Base-by-base conservation (phyloP, 139 green algal species). In the Micractinium sp. region DNA sequence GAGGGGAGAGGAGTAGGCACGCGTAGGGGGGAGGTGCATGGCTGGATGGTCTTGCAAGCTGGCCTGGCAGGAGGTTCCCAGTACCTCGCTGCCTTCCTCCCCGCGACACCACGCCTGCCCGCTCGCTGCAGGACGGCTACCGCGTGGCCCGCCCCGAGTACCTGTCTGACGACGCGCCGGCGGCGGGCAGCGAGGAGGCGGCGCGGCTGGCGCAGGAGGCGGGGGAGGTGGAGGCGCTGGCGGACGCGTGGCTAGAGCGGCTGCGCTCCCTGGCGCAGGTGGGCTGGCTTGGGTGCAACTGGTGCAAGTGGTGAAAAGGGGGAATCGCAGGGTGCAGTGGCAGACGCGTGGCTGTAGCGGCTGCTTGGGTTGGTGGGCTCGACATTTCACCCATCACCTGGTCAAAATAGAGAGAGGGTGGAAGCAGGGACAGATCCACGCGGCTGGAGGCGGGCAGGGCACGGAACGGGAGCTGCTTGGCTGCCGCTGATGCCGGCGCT, bases 41-140 rank as follows among this genome's bases (percentile, higher is more conserved):
- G n/a, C 31, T 81, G 18, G 15, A n/a, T n/a, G n/a, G n/a, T n/a
- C n/a, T n/a, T n/a, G n/a, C n/a, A n/a, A n/a, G n/a, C n/a, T n/a
- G n/a, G n/a, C n/a, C n/a, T n/a, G n/a, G n/a, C n/a, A n/a, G n/a
- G n/a, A n/a, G n/a, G n/a, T n/a, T n/a, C n/a, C n/a, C n/a, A n/a
- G n/a, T n/a, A n/a, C 60, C 60, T 16, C 60, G 60, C 60, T 67
- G 60, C n/a, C n/a, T n/a, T n/a, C n/a, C n/a, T n/a, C n/a, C 75
- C 23, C 41, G 2, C 9, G 7, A 31, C 56, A 22, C 12, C 1
- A 35, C 47, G 56, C 56, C 31, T 73, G 29, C 81, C 18, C 25
- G 27, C 20, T 25, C 29, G 2, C 47, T 84, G 53, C 89, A 91
- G 87, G 96, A 98, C 81, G 95, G 95, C 0, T 98, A 98, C 91